Base-by-base conservation (phyloP, 2,329 filamentous ascomycete species). In the Diaporthe velutina region DNA sequence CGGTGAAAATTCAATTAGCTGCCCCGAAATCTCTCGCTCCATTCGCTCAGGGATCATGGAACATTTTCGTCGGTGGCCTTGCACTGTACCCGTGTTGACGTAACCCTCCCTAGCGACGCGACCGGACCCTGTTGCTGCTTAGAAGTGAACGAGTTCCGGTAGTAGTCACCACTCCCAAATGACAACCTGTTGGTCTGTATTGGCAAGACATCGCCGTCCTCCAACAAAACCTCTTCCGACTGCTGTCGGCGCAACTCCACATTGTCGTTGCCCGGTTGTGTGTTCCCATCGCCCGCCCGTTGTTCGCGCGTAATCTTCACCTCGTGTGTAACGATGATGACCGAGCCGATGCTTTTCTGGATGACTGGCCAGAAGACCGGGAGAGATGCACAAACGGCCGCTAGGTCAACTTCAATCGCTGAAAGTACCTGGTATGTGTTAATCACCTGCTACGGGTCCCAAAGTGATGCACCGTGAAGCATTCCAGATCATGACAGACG, bases 351-450 rank as follows among this genome's bases (percentile, higher is more conserved):
- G 12, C 73, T 75, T 42, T 80, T 77, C 38, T 79, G 76, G 5
- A 84, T 73, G 12, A 81, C 77, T 73, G 64, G 67, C 55, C 52
- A 72, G 68, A 58, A 71, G 13, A 74, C 67, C 12, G 72, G 75
- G 9, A 74, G 57, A 28, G 72, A 71, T 17, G 72, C 73, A n/a
- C 70, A 72, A 15, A 70, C 25, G 8, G 61, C 55, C 15, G 61
- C 74, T 25, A 75, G 70, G n/a, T 83, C 80, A 60, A 83, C 79
- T 60, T 84, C 83, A 73, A 84, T 77, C 0, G 78, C 78, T 1
- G 80, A 81, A 17, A 84, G 79, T n/a, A 83, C n/a, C n/a, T n/a
- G n/a, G n/a, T n/a, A n/a, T n/a, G n/a, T n/a, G n/a, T n/a, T n/a
- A n/a, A n/a, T n/a, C n/a, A n/a, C n/a, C n/a, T n/a, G n/a, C n/a